Evolutionary conservation across 768 basidiomycete genomes (phyloP), one percentile per base, ranked within the genome.

Genomic region (Udeniomyces megalosporus): DNA sequence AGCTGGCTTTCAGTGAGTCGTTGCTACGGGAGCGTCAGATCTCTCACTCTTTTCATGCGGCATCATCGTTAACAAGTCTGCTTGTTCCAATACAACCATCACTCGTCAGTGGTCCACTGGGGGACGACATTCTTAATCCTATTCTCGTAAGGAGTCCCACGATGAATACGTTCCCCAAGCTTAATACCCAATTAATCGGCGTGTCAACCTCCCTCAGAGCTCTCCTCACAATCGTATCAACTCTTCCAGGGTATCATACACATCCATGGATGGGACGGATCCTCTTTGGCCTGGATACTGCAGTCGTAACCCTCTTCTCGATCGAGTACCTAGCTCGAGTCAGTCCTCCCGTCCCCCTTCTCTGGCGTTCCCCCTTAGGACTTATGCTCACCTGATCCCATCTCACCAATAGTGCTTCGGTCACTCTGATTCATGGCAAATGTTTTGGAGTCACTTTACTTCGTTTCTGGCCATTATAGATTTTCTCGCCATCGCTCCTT

Each of bases 271-370:
- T 82, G 2, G 81, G 79, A 15, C 76, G 82, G 42, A 76, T 84
- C 7, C 88, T 90, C 82, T 93, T 93, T 65, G 90, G 90, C 1
- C 70, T 89, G 24, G 90, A 92, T 75, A 89, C 88, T 20, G 82
- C 79, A 56, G 73, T 92, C 11, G 89, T 92, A 28, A 81, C 83
- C 52, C 71, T 91, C 2, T 93, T 92, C 72, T 91, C 90, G 0
- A 77, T 88, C 61, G 90, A 95, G 60, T 61, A 62, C 61, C 35
- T 66, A 4, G n/a, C 48, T n/a, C 53, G 59, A 10, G 58, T 61
- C 0, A 12, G 53, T 53, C 32, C 1, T 10, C 12, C 1, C 28
- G 28, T 3, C 14, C 48, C 12, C 28, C 6, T 42, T 4, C 11
- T 14, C 5, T 2, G n/a, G n/a, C n/a, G n/a, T n/a, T n/a, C n/a